Evolutionary conservation across 352 stramenopile genomes (phyloP).

Genomic region (Globisporangium carolinianum): DNA sequence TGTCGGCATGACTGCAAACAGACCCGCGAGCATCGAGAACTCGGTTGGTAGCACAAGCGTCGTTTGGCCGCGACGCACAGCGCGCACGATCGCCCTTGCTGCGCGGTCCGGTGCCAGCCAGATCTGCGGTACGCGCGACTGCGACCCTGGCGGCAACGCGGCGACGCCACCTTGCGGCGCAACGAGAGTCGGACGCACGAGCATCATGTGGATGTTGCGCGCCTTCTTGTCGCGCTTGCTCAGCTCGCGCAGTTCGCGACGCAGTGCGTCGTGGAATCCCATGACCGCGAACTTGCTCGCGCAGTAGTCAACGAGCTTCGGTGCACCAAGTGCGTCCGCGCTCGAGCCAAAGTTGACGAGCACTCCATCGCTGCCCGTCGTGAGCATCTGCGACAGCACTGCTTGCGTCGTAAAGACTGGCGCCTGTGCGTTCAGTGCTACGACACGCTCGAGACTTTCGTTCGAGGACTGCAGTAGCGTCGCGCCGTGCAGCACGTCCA

Average conservation of each 20-base stretch:
- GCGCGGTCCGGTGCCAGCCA: conserved; percentile 12
- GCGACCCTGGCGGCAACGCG: not conserved
- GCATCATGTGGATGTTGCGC: conserved; percentile 8
- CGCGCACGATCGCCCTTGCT: conserved; percentile 12
- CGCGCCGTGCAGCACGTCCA: conserved; percentile 33
- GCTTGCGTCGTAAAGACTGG: conserved; percentile 33
- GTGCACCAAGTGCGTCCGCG: conserved; percentile 23
- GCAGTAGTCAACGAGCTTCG: conserved; percentile 34
- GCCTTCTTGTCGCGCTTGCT: conserved; percentile 8
- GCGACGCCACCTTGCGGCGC: not conserved
- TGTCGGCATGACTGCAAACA: conserved; percentile 4
- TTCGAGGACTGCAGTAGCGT: conserved; percentile 22
- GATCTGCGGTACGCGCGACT: conserved; percentile 1
- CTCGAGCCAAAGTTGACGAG: conserved; percentile 31
- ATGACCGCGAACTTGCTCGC: conserved; percentile 39
- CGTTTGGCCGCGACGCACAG: conserved; percentile 7
- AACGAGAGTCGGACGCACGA: conserved; percentile 14
- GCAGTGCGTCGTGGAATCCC: conserved; percentile 34
- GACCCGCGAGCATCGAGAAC: conserved; percentile 7
- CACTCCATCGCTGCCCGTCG: conserved; percentile 14
- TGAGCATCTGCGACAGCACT: conserved; percentile 40
- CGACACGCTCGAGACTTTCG: conserved; percentile 16
- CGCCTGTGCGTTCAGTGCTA: conserved; percentile 31
- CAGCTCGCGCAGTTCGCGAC: conserved; percentile 22
- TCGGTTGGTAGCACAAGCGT: conserved; percentile 13